These are phyloP conservation scores for Hirsutella rhossiliensis DNA, from an alignment of 2,329 filamentous ascomycete species.

Conservation along the genomic window DNA sequence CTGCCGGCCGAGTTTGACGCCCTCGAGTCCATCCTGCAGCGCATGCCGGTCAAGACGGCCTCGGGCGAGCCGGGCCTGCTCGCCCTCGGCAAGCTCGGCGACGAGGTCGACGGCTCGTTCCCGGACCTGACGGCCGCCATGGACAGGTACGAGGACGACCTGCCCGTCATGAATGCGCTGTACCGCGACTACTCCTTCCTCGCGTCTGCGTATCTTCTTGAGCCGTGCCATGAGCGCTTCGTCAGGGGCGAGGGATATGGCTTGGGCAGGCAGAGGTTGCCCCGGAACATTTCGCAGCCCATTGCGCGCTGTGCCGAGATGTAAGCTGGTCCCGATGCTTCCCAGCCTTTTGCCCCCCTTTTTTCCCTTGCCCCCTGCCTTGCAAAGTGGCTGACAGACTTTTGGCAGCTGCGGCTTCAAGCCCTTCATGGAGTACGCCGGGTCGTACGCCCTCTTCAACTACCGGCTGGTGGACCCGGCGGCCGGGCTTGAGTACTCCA, in stretches of 20 bases:
- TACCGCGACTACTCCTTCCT: conserved; percentile 91
- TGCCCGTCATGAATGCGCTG: conserved; percentile 70
- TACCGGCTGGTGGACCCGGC: conserved; percentile 47
- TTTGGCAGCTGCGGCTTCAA: conserved; percentile 54
- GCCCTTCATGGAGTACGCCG: conserved; percentile 82
- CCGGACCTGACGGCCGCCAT: conserved; percentile 65
- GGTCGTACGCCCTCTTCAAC: conserved; percentile 57
- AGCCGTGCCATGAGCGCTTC: conserved; percentile 74
- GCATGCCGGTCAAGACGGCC: conserved; percentile 67
- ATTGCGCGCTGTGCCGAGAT: conserved; percentile 75
- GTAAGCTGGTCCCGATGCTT: conserved; percentile 40
- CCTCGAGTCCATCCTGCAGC: conserved; percentile 58
- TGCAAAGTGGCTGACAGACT: background rate
- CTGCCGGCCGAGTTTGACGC: conserved; percentile 64
- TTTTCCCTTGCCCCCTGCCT: background rate
- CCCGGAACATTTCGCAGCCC: conserved; percentile 63
- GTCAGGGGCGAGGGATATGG: conserved; percentile 65
- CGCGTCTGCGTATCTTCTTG: conserved; percentile 77
- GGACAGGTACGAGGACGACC: conserved; percentile 59
- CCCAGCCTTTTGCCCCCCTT: background rate
- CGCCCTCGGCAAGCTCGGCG: conserved; percentile 60
- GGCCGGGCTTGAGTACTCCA: conserved; percentile 46
- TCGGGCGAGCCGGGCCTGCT: conserved; percentile 68
- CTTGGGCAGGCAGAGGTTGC: conserved; percentile 61
- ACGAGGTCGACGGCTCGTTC: conserved; percentile 59